phyloP scores from a whole-genome alignment of 225 moss, liverwort and hornwort genomes.

The Ulota crispa region DNA sequence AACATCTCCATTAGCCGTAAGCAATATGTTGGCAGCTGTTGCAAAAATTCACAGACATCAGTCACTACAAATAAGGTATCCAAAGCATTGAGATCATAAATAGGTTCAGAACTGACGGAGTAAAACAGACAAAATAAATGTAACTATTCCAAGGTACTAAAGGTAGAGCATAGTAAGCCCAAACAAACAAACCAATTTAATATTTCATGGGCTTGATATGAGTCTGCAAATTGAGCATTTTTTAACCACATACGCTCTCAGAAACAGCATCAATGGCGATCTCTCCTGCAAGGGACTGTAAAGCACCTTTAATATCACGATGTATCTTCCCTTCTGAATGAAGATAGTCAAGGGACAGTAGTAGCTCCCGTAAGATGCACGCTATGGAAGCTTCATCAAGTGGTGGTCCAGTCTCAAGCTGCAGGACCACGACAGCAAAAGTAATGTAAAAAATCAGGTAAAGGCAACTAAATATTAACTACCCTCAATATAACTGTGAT shows the following conservation, averaged over 20 bases:
- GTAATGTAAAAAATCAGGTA: background rate
- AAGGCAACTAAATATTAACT: background rate
- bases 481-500: background rate
- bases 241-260: background rate
- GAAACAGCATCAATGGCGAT: background rate
- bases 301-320: conserved; percentile 93
- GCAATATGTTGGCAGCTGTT: conserved; percentile 93
- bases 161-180: background rate
- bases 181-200: background rate
- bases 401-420: conserved; percentile 96
- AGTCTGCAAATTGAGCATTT: background rate
- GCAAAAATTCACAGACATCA: conserved; percentile 26
- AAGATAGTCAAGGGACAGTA: conserved; percentile 89
- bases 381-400: conserved; percentile 95
- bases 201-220: background rate
- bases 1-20: conserved; percentile 92
- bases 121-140: background rate
- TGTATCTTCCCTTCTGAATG: conserved; percentile 96
- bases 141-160: background rate
- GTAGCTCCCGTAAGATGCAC: conserved; percentile 81
- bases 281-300: conserved; percentile 2
- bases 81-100: background rate
- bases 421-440: conserved; percentile 29
- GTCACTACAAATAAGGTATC: background rate
- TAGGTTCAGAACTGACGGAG: background rate